Percentiles rank a stretch among this genome's conserved stretches.
These are phyloP conservation scores for Penicillium nordicum DNA, from an alignment of 2,329 filamentous ascomycete genomes.

Conservation along the genomic window DNA sequence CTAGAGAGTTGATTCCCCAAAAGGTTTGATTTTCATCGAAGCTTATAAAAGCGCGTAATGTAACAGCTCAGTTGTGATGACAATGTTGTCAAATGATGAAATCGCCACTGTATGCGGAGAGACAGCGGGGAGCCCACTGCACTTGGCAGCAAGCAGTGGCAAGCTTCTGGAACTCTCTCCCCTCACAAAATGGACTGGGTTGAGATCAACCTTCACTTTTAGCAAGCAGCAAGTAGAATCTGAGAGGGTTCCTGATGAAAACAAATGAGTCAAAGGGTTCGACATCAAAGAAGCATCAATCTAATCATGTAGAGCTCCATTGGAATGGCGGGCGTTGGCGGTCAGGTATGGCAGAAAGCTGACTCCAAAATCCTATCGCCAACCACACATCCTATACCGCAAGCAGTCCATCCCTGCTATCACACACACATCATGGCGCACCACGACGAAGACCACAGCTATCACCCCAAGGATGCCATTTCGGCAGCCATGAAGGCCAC, in stretches of 20 bases:
- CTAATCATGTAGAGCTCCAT: slow-evolving; percentile 5
- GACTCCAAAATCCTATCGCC: slow-evolving; percentile 27
- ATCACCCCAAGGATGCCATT: slow-evolving; percentile 73
- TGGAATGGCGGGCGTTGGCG: slow-evolving; percentile 18
- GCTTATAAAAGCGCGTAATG: slow-evolving; percentile 2
- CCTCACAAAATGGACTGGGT: background rate
- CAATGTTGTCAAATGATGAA: slow-evolving; percentile 9
- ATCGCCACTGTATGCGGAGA: slow-evolving; percentile 17
- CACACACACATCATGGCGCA: slow-evolving; percentile 47
- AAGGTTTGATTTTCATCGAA: background rate
- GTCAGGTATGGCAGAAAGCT: slow-evolving; percentile 26
- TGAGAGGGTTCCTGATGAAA: background rate
- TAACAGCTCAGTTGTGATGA: background rate
- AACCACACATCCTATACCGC: slow-evolving; percentile 25
- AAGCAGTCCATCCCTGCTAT: slow-evolving; percentile 27
- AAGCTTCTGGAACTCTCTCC: slow-evolving; percentile 14
- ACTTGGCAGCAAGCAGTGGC: slow-evolving; percentile 22
- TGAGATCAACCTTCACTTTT: background rate
- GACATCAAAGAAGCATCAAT: background rate
- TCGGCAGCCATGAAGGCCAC: slow-evolving; percentile 62
- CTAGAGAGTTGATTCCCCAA: background rate
- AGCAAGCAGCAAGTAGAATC: background rate
- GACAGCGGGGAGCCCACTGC: slow-evolving; percentile 28
- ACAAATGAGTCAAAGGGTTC: background rate
- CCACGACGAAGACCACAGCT: slow-evolving; percentile 50